These are phyloP conservation scores for Davidsoniella eucalypti DNA, from an alignment of 2,329 filamentous ascomycete genomes.

Conservation along the genomic window DNA sequence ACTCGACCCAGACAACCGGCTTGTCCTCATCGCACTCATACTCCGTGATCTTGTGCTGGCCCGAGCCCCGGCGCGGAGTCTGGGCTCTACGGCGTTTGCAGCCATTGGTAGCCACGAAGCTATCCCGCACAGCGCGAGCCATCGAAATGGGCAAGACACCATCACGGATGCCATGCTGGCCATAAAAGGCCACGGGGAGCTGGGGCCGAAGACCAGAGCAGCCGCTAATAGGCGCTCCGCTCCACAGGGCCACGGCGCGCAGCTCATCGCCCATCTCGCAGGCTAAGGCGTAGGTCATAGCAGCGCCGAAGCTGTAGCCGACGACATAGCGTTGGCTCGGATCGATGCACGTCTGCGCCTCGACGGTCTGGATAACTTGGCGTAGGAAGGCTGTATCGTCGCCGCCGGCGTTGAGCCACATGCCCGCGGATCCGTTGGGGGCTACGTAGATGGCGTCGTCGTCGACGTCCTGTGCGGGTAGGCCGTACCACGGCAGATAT, in stretches of 20 bases:
- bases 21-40: slow-evolving; percentile 17
- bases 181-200: slow-evolving; percentile 22
- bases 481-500: slow-evolving; percentile 22
- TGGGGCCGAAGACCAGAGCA: slow-evolving; percentile 18
- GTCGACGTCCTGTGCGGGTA: slow-evolving; percentile 20
- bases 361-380: slow-evolving; percentile 22
- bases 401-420: slow-evolving; percentile 26
- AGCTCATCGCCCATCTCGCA: slow-evolving; percentile 23
- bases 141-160: slow-evolving; percentile 19
- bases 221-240: slow-evolving; percentile 19
- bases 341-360: slow-evolving; percentile 27
- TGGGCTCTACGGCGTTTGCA: slow-evolving; percentile 18
- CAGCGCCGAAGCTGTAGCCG: slow-evolving; percentile 27
- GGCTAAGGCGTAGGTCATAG: slow-evolving; percentile 26
- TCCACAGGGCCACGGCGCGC: slow-evolving; percentile 22
- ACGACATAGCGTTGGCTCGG: slow-evolving; percentile 25
- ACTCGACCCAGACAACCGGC: slow-evolving; percentile 20
- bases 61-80: slow-evolving; percentile 15
- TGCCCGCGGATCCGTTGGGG: slow-evolving; percentile 24
- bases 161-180: slow-evolving; percentile 23
- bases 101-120: slow-evolving; percentile 21
- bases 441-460: slow-evolving; percentile 24
- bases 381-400: slow-evolving; percentile 26
- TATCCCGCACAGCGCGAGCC: slow-evolving; percentile 21
- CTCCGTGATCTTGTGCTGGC: slow-evolving; percentile 16